These are phyloP conservation scores for Platismatia glauca DNA, from an alignment of 495 filamentous ascomycete genomes.

Conservation along the genomic window DNA sequence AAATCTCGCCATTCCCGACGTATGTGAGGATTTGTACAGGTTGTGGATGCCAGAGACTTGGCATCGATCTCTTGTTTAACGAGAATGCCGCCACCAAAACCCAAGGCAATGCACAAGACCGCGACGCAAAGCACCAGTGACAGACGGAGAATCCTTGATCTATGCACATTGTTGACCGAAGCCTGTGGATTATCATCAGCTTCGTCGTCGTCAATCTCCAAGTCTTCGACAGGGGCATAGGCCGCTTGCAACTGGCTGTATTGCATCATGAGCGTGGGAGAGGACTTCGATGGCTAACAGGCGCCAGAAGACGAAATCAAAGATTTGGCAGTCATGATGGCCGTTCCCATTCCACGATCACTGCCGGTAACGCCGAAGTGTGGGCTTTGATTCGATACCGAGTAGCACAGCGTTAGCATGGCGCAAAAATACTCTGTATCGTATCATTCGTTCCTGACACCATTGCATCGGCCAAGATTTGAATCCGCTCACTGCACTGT, in stretches of 20 bases:
- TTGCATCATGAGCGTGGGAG: neutral
- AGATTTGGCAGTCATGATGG: neutral
- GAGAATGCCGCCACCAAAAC: neutral
- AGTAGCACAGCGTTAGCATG: neutral
- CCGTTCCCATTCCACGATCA: neutral
- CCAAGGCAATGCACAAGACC: neutral
- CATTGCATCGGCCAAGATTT: neutral
- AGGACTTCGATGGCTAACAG: neutral
- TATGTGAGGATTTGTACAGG: neutral
- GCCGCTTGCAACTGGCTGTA: neutral
- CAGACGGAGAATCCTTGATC: neutral
- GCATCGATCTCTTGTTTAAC: neutral
- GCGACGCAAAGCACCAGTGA: neutral
- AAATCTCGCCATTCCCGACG: slow-evolving; percentile 33
- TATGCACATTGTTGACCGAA: neutral
- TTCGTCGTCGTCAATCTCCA: neutral
- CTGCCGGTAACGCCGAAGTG: neutral
- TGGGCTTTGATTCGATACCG: neutral
- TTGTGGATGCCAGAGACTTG: neutral
- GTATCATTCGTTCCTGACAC: neutral
- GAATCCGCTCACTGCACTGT: neutral
- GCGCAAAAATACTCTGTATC: no score
- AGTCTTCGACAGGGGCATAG: neutral
- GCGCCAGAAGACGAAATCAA: neutral
- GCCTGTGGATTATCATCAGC: neutral